Base-by-base conservation (phyloP, 2,329 filamentous ascomycete species). In the Claviceps sp. region DNA sequence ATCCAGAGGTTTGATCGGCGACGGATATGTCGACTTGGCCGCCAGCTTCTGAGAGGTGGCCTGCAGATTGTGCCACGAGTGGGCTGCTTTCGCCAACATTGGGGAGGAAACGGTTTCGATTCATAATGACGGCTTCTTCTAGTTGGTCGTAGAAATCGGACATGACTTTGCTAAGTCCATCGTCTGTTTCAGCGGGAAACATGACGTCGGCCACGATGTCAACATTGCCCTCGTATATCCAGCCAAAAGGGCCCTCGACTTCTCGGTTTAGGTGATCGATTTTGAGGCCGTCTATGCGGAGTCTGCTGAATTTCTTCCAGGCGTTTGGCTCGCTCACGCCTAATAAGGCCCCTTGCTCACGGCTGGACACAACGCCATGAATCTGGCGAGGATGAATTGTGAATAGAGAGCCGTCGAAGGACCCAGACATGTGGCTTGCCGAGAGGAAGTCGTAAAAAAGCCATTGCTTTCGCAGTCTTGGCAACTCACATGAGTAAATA, bases 391-490 rank as follows among this genome's bases (percentile, higher is more conserved):
- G 93, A 65, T 98, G 93, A 46, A 98, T 95, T 0, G 90, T 97
- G 66, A 98, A 98, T 2, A 98, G 76, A 0, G 93, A 97, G 51
- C 93, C 88, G 62, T 98, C 93, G 59, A 87, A 95, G 0, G 89
- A 93, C 1, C 93, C 93, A 13, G 88, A 95, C 80, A 97, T 95
- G 66, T 93, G 91, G 62, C 88, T 96, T 17, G 93, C 93, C 0
- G 87, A 93, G 29, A 98, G 71, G 59, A 98, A 94, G 66, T 98
- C 93, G 71, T 98, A 98, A 66, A 97, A 96, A 0, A 98, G 76
- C 86, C 89, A 98, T 62, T 95, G 91, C 63, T 96, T 97, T 50
- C 93, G 81, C 46, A 98, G 72, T 61, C 93, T 86, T 1, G 93
- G 91, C 40, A 98, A 77, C 62, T 97, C 91, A 66, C 91, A 96